These are phyloP conservation scores for Solanum chacoense DNA, from an alignment of 305 asterid species.

Conservation along the genomic window DNA sequence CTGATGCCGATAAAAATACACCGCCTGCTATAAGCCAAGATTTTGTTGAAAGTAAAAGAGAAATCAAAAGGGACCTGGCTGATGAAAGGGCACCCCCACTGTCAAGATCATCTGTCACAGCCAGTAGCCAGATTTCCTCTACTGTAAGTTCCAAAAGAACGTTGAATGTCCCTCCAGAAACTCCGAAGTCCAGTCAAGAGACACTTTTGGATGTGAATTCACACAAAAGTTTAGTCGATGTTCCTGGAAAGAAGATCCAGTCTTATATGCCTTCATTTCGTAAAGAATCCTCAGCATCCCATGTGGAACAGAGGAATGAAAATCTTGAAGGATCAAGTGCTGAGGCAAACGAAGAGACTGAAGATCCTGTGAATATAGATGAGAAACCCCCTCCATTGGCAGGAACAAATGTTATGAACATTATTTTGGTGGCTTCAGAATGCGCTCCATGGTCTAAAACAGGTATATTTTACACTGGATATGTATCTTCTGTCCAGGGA, in stretches of 20 bases:
- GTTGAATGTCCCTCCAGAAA: constrained; percentile 8
- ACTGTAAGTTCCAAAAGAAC: constrained; percentile 6
- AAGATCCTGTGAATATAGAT: constrained; percentile 33
- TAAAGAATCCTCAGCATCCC: constrained; percentile 4
- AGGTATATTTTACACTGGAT: constrained; percentile 30
- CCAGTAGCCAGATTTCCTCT: constrained; percentile 17
- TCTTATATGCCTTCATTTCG: constrained; percentile 22
- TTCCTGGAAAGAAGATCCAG: constrained; percentile 11
- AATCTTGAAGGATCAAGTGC: constrained; percentile 22
- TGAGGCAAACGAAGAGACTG: constrained; percentile 17
- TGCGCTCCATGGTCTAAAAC: constrained; percentile 96
- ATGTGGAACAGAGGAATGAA: constrained; percentile 17
- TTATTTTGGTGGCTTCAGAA: constrained; percentile 73
- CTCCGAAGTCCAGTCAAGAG: constrained; percentile 8
- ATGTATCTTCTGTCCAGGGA: background rate
- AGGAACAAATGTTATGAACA: constrained; percentile 78
- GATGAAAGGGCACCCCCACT: constrained; percentile 20
- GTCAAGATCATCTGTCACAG: constrained; percentile 17
- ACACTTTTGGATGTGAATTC: constrained; percentile 17
- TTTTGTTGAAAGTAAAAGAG: constrained; percentile 21
- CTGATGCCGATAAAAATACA: constrained; percentile 12
- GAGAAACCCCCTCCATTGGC: constrained; percentile 82
- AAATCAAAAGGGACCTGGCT: constrained; percentile 23
- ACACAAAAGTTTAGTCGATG: constrained; percentile 3
- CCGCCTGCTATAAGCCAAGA: constrained; percentile 14